Percentiles rank a stretch among this genome's conserved stretches.
Evolutionary conservation across 148 eudicot genomes (phyloP).

Genomic region (Spergularia marina): DNA sequence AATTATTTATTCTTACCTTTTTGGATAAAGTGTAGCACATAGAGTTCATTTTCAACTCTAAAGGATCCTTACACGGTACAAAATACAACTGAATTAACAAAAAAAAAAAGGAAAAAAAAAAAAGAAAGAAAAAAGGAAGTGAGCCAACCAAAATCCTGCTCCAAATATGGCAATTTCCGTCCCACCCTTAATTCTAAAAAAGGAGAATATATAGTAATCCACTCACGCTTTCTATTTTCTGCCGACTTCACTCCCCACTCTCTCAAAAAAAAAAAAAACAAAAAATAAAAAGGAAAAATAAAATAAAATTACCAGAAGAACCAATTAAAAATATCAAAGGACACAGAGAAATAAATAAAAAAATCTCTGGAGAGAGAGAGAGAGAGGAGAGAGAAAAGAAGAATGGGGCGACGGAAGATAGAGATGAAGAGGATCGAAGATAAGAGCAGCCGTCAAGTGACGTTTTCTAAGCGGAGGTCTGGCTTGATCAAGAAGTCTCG

Average conservation of each 20-base stretch:
- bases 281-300: background rate
- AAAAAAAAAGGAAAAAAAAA: too few species aligned
- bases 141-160: too few species aligned
- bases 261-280: too few species aligned
- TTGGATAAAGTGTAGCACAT: too few species aligned
- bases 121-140: too few species aligned
- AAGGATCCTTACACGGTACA: too few species aligned
- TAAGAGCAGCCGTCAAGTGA: constrained; percentile 49
- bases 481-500: constrained; percentile 49
- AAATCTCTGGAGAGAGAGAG: background rate
- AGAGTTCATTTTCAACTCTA: too few species aligned
- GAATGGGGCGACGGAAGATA: constrained; percentile 44
- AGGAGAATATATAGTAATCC: too few species aligned
- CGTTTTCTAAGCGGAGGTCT: constrained; percentile 46
- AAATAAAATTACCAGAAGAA: background rate
- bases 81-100: too few species aligned
- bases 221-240: too few species aligned
- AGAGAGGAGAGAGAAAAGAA: background rate
- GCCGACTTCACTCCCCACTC: background rate
- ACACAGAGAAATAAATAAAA: background rate
- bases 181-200: background rate
- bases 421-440: constrained; percentile 51
- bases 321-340: background rate
- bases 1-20: too few species aligned
- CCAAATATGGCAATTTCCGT: background rate